phyloP scores from a whole-genome alignment of 208 protist genomes.

The Phytomonas serpens region DNA sequence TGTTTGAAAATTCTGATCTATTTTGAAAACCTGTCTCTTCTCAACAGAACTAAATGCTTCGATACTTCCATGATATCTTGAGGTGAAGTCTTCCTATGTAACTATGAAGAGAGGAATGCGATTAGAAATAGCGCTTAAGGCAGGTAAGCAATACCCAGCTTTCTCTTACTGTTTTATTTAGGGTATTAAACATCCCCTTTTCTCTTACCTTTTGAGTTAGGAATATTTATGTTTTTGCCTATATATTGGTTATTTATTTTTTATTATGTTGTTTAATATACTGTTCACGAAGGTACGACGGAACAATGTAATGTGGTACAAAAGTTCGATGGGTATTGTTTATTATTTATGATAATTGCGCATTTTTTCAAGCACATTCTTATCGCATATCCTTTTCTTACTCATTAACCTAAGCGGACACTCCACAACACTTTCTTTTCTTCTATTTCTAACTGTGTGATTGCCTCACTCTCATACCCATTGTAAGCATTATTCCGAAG shows the following conservation, averaged over 20 bases:
- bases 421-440: neutral
- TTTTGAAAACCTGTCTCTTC: neutral
- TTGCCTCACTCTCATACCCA: neutral
- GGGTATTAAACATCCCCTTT: slow-evolving; percentile 10
- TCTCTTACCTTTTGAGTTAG: slow-evolving; percentile 2
- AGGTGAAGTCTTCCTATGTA: neutral
- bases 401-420: neutral
- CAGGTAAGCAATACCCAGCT: neutral
- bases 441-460: neutral
- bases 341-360: neutral
- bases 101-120: neutral
- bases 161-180: slow-evolving; percentile 6
- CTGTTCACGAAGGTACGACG: neutral
- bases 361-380: neutral
- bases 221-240: slow-evolving; percentile 12
- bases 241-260: slow-evolving; percentile 2
- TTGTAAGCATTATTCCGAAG: neutral
- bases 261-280: neutral
- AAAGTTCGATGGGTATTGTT: neutral
- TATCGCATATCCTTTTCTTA: neutral
- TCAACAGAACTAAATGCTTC: neutral
- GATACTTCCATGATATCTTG: neutral
- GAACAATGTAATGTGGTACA: neutral
- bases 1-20: too few relatives aligned
- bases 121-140: neutral